These are phyloP conservation scores for Fonsecaea monophora DNA, from an alignment of 2,329 filamentous ascomycete species.

Conservation along the genomic window DNA sequence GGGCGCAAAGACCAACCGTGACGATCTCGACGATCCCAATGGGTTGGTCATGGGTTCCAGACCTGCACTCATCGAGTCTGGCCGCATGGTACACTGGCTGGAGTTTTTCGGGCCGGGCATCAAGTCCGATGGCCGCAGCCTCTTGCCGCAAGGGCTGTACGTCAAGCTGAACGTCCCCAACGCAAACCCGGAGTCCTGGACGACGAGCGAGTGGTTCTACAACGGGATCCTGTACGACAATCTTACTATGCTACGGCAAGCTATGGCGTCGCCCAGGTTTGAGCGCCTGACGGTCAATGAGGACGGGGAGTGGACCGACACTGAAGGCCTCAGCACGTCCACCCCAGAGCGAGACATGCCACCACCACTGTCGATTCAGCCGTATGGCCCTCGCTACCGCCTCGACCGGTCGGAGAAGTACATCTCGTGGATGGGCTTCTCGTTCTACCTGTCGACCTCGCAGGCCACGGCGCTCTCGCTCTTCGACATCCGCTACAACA, in stretches of 20 bases:
- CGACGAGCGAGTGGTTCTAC: slow-evolving; percentile 61
- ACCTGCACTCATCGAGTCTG: slow-evolving; percentile 36
- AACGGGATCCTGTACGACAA: slow-evolving; percentile 61
- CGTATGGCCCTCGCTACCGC: slow-evolving; percentile 50
- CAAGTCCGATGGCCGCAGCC: slow-evolving; percentile 28
- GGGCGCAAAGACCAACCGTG: slow-evolving; percentile 35
- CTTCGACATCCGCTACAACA: slow-evolving; percentile 60
- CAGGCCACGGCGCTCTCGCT: slow-evolving; percentile 56
- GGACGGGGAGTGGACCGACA: slow-evolving; percentile 39
- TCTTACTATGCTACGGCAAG: slow-evolving; percentile 56
- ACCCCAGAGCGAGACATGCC: slow-evolving; percentile 29
- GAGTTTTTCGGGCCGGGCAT: slow-evolving; percentile 32
- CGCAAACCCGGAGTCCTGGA: slow-evolving; percentile 60
- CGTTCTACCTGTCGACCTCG: slow-evolving; percentile 58
- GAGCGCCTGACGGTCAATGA: slow-evolving; percentile 30
- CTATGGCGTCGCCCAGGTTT: slow-evolving; percentile 43
- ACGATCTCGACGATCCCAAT: slow-evolving; percentile 29
- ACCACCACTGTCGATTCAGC: slow-evolving; percentile 44
- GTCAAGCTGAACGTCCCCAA: slow-evolving; percentile 57
- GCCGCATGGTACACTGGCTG: slow-evolving; percentile 42
- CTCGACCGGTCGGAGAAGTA: slow-evolving; percentile 56
- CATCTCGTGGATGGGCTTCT: slow-evolving; percentile 61
- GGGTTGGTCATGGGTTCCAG: slow-evolving; percentile 29
- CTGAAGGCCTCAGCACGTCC: slow-evolving; percentile 21
- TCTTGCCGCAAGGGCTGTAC: slow-evolving; percentile 40